Base-by-base conservation (phyloP, 169 alveolate genomes). In the Plasmodium vivax region DNA sequence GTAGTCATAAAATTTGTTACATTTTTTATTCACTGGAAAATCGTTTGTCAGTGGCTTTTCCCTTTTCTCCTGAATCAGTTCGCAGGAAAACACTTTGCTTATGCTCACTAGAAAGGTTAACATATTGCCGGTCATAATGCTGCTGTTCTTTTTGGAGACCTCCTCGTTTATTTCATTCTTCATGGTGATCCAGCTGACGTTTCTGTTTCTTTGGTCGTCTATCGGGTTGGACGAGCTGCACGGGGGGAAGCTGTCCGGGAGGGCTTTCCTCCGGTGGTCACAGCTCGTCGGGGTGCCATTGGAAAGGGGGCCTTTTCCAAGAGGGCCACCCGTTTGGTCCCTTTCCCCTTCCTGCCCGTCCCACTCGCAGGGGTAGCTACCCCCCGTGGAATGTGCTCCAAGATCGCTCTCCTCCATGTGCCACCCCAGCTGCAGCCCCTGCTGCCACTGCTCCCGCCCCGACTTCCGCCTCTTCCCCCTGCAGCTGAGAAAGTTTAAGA, bases 81-180 rank as follows among this genome's bases (percentile, higher is more conserved):
- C 87, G 68, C 93, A 87, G 68, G 34, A 77, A 71, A 75, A 87
- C 32, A 75, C 79, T 87, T 51, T 87, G 77, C 93, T 87, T 87
- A 87, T 87, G 68, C 93, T 87, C 41, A 80, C 38, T 30, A 87
- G 68, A 38, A 87, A 87, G 3, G 71, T 75, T 74, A 87, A 77
- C 16, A 87, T 23, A 54, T 56, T 87, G 19, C 43, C 62, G 27
- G 83, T 77, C 41, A 75, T 87, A n/a, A 43, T 54, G 56, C 43
- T 87, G 45, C n/a, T 58, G 45, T 87, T 87, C 10, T 75, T 75
- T 77, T 77, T 71, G n/a, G 41, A 34, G 34, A 87, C 62, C 30
- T 51, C 47, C 68, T 77, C 81, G 27, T 87, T 87, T 87, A 87
- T 87, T 30, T 38, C 47, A 12, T 77, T 75, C 43, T 87, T 77